Base-by-base conservation (phyloP, 192 early-diverging fungal genomes). In the Mortierella hygrophila region DNA sequence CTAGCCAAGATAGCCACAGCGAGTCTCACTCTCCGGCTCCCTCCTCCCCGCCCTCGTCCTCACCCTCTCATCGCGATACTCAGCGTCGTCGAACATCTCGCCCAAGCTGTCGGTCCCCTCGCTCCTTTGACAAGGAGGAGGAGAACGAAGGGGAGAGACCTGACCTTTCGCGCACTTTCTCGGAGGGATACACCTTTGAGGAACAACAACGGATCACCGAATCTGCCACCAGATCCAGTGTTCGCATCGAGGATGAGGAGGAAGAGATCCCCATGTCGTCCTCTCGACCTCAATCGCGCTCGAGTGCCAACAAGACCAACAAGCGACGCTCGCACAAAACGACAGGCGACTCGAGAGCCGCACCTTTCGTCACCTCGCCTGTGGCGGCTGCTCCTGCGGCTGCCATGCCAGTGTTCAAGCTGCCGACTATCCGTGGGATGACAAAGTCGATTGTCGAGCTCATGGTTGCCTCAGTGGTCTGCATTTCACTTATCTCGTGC, bases 361-460 rank as follows among this genome's bases (percentile, higher is more conserved):
- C 32, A 5, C 55, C 23, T n/a, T 37, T 37, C 10, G 13, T 1
- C 7, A 18, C 69, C 37, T 40, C 71, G 13, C 42, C 76, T 70
- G 42, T 68, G 9, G 3, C 68, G 26, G 47, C 49, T 47, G 44
- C 68, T 29, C 21, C 49, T 13, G 15, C 26, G n/a, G 40, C 78
- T 6, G 4, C 74, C 23, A 6, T 83, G 18, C 77, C 78, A 41
- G 68, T 75, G 1, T 40, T 85, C 78, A 79, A 85, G 78, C 29
- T 74, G 16, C 84, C 84, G 8, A 81, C 84, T 0, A 6, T 81
- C 10, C 60, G 75, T 20, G 76, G 76, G 1, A 26, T 86, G 29
- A 35, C 75, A 20, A 77, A 70, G 54, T 78, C 84, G 32, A 65
- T 86, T 9, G n/a, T 76, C 37, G 84, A 86, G 55, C 68, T 80